Conservation (phyloP, 2,329 filamentous ascomycete genomes). For the Alternaria ethzedia region DNA sequence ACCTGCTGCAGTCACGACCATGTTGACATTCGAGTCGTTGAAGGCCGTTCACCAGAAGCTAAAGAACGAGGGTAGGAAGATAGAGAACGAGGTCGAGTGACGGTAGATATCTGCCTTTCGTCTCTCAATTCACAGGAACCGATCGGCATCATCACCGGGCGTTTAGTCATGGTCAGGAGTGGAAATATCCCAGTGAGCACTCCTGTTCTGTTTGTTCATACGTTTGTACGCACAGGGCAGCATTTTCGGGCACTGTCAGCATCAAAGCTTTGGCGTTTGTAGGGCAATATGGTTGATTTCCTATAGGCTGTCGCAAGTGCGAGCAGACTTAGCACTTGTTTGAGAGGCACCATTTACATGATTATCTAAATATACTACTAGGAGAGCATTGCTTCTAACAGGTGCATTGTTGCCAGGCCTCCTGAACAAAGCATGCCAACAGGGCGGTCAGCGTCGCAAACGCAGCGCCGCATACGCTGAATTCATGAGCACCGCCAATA, state of each 20-base stretch:
- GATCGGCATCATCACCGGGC: constrained; percentile 18
- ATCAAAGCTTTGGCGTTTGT: constrained; percentile 29
- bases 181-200: constrained; percentile 27
- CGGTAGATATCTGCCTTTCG: neutral
- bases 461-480: neutral
- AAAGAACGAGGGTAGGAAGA: constrained; percentile 58
- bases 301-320: constrained; percentile 1
- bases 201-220: constrained; percentile 23
- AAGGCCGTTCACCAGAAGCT: constrained; percentile 58
- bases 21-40: constrained; percentile 92
- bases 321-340: constrained; percentile 2
- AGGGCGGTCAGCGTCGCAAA: constrained; percentile 2
- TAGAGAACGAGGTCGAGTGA: constrained; percentile 23
- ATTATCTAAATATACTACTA: constrained; percentile 3
- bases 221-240: constrained; percentile 32
- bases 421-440: constrained; percentile 2
- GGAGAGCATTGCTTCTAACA: neutral
- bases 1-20: constrained; percentile 93
- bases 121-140: constrained; percentile 1
- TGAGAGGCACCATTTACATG: neutral
- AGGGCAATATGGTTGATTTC: constrained; percentile 4
- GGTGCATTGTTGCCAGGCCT: neutral
- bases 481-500: neutral
- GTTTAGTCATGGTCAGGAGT: constrained; percentile 22
- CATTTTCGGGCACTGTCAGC: constrained; percentile 26